Conservation (phyloP, 371 early-diverging fungal genomes). For the Funneliformis caledonium region DNA sequence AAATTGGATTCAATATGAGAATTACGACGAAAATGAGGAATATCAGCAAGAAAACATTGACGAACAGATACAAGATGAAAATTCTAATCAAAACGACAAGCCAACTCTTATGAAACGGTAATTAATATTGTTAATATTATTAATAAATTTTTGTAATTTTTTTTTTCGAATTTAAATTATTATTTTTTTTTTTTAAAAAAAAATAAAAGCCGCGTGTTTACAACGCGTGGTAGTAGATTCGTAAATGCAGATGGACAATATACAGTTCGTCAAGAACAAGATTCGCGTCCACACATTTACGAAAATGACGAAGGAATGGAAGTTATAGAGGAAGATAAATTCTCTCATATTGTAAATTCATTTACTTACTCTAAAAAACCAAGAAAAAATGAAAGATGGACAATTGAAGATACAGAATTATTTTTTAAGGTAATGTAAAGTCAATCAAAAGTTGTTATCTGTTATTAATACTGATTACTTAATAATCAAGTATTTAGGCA, state of each 20-base stretch:
- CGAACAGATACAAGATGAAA: not conserved
- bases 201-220: not conserved
- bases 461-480: not conserved
- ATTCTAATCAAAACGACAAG: slow-evolving; percentile 4
- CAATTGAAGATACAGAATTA: slow-evolving; percentile 56
- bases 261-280: not conserved
- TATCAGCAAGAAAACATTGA: slow-evolving; percentile 36
- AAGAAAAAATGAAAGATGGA: slow-evolving; percentile 56
- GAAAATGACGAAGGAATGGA: slow-evolving; percentile 50
- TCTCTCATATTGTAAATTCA: slow-evolving; percentile 62
- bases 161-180: no score
- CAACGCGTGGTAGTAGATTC: slow-evolving; percentile 11
- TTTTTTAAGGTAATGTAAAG: slow-evolving; percentile 61
- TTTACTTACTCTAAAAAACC: slow-evolving; percentile 54
- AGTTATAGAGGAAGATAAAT: slow-evolving; percentile 68
- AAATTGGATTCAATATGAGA: not conserved
- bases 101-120: slow-evolving; percentile 28
- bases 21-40: not conserved
- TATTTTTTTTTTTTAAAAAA: not conserved
- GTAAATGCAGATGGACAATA: slow-evolving; percentile 28
- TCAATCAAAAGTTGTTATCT: not conserved
- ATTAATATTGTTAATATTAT: not conserved
- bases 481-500: slow-evolving; percentile 50
- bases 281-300: not conserved
- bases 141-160: not conserved